Base-by-base conservation (phyloP, 2,329 filamentous ascomycete genomes). In the Fusarium haematococcum region DNA sequence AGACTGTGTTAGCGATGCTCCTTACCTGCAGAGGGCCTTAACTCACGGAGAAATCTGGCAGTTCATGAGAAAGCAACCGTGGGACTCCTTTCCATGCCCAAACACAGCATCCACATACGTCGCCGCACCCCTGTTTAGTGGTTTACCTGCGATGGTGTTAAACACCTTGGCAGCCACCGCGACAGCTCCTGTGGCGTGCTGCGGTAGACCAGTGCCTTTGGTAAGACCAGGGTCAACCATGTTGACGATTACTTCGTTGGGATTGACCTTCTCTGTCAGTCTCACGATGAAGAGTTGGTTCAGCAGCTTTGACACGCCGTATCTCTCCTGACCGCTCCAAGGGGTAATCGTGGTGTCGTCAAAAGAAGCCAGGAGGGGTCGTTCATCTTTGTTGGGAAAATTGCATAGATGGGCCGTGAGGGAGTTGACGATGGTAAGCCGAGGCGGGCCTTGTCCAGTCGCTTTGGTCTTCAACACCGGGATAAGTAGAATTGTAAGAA, bases 21-120 rank as follows among this genome's bases (percentile, higher is more conserved):
- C 7, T 5, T 9, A 0, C 5, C 2, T 4, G 6, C 11, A 18
- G 2, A 37, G 1, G 10, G 5, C 10, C n/a, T 9, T 7, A 1
- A 68, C 75, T 67, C 48, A 77, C 75, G 75, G 75, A 0, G 75
- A 67, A 60, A 77, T 65, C 1, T 84, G 78, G 82, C 86, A 88
- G 57, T 85, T 84, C 82, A 85, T 86, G 1, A 89, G 45, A 68
- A 86, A 88, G 52, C 84, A 86, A 0, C 87, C 87, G 74, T 90
- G 88, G 0, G 85, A 86, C 74, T 88, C 86, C 50, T 81, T 82
- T 0, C 87, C 88, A 63, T 88, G 83, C 0, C 81, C 79, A 1
- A 85, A 80, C 0, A 78, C 80, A 0, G 87, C 87, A 74, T 90
- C 85, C 1, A 89, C 65, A 72, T 86, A 88, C 0, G 83, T 85